Conservation (phyloP, 1,139 yeast species). For the Suhomyces atakaporum region DNA sequence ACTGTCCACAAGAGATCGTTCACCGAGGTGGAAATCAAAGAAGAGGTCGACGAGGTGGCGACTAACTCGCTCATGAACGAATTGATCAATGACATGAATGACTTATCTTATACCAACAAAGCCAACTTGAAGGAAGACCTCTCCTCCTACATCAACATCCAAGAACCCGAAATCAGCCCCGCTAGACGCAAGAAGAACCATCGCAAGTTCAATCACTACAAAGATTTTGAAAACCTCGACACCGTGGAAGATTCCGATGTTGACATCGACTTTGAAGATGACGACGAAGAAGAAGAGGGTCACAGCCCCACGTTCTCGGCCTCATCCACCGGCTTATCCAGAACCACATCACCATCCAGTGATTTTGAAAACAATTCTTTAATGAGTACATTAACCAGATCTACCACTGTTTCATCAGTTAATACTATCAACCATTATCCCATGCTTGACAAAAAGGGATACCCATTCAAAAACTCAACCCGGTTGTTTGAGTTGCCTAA, state of each 20-base stretch:
- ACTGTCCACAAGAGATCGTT: conserved; percentile 29
- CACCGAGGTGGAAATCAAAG: conserved; percentile 23
- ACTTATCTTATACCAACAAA: conserved; percentile 21
- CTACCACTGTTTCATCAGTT: conserved; percentile 42
- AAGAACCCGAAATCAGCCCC: too few species aligned
- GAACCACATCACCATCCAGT: conserved; percentile 43
- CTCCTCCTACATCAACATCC: conserved; percentile 3
- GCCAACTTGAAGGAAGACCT: background rate
- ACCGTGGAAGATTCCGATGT: conserved; percentile 21
- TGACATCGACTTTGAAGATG: conserved; percentile 28
- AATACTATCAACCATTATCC: conserved; percentile 16
- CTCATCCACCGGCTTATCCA: conserved; percentile 34
- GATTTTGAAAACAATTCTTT: conserved; percentile 38
- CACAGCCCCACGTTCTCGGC: conserved; percentile 11
- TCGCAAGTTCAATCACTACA: conserved; percentile 16
- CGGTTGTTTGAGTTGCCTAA: conserved; percentile 20
- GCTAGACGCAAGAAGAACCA: conserved; percentile 11
- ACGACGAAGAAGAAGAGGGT: conserved; percentile 23
- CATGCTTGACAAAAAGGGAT: conserved; percentile 13
- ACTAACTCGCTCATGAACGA: conserved; percentile 25
- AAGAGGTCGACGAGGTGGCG: conserved; percentile 14
- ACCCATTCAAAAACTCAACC: conserved; percentile 18
- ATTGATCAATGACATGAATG: conserved; percentile 31
- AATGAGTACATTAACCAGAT: conserved; percentile 45
- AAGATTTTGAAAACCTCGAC: conserved; percentile 20